Evolutionary conservation across 2,329 filamentous ascomycete genomes (phyloP).

Genomic region (Ceratocystis huliohia): DNA sequence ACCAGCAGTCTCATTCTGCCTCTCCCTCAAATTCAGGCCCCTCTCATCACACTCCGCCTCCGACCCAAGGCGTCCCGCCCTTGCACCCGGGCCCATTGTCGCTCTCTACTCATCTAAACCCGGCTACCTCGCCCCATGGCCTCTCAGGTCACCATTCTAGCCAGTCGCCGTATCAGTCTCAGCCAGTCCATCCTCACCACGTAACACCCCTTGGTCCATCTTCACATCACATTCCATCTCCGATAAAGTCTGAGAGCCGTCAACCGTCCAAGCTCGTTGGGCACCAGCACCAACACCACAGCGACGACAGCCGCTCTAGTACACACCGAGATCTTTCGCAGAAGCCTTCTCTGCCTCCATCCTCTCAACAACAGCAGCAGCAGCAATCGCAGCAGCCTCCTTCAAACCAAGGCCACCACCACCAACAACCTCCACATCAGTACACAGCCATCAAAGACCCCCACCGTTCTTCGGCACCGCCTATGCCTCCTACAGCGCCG

Average conservation of each 20-base stretch:
- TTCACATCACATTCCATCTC: constrained; percentile 3
- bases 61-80: not conserved
- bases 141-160: not conserved
- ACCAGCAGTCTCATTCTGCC: not conserved
- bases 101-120: constrained; percentile 16
- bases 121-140: not conserved
- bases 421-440: constrained; percentile 20
- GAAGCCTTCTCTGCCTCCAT: constrained; percentile 27
- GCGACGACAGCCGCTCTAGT: constrained; percentile 8
- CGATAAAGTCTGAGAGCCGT: constrained; percentile 7
- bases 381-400: constrained; percentile 25
- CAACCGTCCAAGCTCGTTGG: constrained; percentile 6
- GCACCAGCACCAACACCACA: constrained; percentile 11
- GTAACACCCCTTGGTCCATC: constrained; percentile 22
- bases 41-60: not conserved
- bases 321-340: constrained; percentile 23
- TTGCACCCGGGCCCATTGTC: not conserved
- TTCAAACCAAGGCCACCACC: not conserved
- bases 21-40: not conserved
- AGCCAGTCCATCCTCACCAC: constrained; percentile 25
- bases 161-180: constrained; percentile 22
- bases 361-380: constrained; percentile 31
- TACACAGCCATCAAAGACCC: constrained; percentile 22
- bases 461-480: constrained; percentile 10
- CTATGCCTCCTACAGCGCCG: not conserved